Percentiles rank a stretch among this genome's conserved stretches.
phyloP scores from a whole-genome alignment of 2,329 filamentous ascomycete genomes.

The Trichoderma sp. region DNA sequence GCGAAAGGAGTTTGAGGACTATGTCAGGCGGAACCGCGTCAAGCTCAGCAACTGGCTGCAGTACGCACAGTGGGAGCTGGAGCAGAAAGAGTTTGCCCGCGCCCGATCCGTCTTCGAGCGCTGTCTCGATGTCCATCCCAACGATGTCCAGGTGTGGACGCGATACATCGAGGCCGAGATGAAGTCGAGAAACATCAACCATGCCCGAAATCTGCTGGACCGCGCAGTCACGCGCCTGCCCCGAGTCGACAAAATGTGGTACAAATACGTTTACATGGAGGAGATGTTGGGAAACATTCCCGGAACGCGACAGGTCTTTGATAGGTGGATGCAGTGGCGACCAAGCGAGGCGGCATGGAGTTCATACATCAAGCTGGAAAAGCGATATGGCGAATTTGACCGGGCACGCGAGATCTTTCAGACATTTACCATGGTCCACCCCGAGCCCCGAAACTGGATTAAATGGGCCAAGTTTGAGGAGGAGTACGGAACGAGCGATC shows the following conservation, averaged over 20 bases:
- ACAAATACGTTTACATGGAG: slow-evolving; percentile 99
- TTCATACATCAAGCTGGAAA: slow-evolving; percentile 95
- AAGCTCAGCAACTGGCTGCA: slow-evolving; percentile 99
- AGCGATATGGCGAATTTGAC: slow-evolving; percentile 88
- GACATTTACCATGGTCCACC: slow-evolving; percentile 86
- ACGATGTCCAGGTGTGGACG: slow-evolving; percentile 83
- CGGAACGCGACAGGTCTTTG: slow-evolving; percentile 89
- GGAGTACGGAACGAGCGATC: slow-evolving; percentile 85
- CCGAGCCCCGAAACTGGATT: slow-evolving; percentile 95
- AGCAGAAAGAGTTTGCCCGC: slow-evolving; percentile 94
- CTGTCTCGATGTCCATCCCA: slow-evolving; percentile 86
- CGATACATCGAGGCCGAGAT: slow-evolving; percentile 96
- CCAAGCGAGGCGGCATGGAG: slow-evolving; percentile 94
- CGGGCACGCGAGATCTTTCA: slow-evolving; percentile 86
- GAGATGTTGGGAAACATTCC: slow-evolving; percentile 94
- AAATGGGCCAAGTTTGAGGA: slow-evolving; percentile 98
- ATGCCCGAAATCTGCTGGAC: slow-evolving; percentile 90
- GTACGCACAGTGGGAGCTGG: slow-evolving; percentile 95
- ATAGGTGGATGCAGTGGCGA: slow-evolving; percentile 98
- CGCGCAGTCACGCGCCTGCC: slow-evolving; percentile 91
- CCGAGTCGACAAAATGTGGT: slow-evolving; percentile 94
- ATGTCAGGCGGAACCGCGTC: slow-evolving; percentile 89
- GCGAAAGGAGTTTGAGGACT: slow-evolving; percentile 95
- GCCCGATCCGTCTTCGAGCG: slow-evolving; percentile 93
- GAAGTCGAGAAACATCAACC: slow-evolving; percentile 89